A percentile compares a stretch with the other conserved stretches of the same genome.
phyloP scores from a whole-genome alignment of 768 basidiomycete species.

The Leucosporidium yakuticum region DNA sequence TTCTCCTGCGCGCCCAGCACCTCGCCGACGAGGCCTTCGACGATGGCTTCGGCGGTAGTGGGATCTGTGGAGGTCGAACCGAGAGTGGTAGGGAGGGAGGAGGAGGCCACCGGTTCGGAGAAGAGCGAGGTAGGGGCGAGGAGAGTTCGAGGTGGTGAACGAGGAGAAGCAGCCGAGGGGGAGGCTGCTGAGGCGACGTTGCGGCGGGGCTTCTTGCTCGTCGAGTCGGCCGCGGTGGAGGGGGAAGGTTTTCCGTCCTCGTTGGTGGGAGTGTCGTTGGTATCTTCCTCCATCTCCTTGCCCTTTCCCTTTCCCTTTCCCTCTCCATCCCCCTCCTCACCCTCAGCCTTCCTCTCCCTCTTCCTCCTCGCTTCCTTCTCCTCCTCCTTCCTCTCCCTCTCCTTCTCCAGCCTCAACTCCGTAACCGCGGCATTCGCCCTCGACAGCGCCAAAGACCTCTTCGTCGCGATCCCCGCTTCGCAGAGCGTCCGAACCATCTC shows the following conservation, averaged over 20 bases:
- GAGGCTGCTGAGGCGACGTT: conserved; percentile 43
- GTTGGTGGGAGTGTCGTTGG: background rate
- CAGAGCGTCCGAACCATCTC: conserved; percentile 94
- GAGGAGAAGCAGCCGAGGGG: conserved; percentile 40
- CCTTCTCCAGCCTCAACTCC: background rate
- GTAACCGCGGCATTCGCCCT: conserved; percentile 51
- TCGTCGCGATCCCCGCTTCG: conserved; percentile 76
- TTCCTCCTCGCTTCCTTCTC: background rate
- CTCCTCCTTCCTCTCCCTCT: conserved; percentile 4
- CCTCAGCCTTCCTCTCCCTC: no score
- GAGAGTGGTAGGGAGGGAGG: conserved; percentile 48
- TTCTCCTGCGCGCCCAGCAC: conserved; percentile 46
- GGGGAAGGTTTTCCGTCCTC: background rate
- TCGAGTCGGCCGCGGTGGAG: conserved; percentile 48
- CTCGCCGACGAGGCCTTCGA: conserved; percentile 46
- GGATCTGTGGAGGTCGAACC: conserved; percentile 57
- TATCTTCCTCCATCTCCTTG: background rate
- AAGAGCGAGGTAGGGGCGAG: conserved; percentile 23
- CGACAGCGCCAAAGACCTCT: conserved; percentile 58
- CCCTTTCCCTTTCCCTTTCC: conserved; percentile 52
- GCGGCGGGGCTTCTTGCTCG: conserved; percentile 52
- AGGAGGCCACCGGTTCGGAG: conserved; percentile 45
- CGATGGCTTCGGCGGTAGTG: background rate
- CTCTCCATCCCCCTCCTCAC: conserved; percentile 2
- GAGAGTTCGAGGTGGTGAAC: background rate